phyloP scores from a whole-genome alignment of 306 rosid genomes.

The Trichosanthes truncata region DNA sequence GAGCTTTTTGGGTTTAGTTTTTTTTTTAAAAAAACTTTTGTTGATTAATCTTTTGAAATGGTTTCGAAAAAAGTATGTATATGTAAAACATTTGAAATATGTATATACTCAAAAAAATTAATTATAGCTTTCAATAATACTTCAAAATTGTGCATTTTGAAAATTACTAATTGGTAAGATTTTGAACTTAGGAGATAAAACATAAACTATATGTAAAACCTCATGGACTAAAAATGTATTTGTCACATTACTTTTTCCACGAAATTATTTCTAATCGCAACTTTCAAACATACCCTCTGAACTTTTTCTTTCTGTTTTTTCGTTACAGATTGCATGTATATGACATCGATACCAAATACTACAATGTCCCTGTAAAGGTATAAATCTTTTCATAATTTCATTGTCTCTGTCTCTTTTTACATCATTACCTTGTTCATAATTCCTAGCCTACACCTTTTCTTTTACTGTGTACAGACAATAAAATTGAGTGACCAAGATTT shows the following conservation, averaged over 20 bases:
- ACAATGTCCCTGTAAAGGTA: conserved; percentile 57
- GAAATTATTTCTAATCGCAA: not conserved
- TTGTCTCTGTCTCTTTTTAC: not conserved
- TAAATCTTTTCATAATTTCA: conserved; percentile 6
- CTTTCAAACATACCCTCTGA: not conserved
- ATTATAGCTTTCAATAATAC: no score
- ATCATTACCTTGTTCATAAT: not conserved
- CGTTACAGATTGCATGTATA: conserved; percentile 55
- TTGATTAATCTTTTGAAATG: not conserved
- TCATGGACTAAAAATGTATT: not conserved
- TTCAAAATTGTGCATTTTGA: no score
- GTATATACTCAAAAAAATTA: no score
- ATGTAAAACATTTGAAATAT: no score
- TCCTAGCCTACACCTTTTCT: not conserved
- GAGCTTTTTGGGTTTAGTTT: not conserved
- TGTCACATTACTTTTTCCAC: no score
- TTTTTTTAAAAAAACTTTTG: not conserved
- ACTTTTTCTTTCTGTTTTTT: conserved; percentile 2
- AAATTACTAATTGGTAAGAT: no score
- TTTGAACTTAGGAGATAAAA: no score
- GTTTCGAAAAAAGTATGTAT: no score
- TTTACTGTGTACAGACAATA: conserved; percentile 35
- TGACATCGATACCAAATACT: conserved; percentile 65
- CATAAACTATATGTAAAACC: no score
- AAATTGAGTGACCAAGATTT: conserved; percentile 68